A percentile compares a stretch with the other conserved stretches of the same genome.
Conservation (phyloP, 192 early-diverging fungal genomes). For the Coemansia javaensis region DNA sequence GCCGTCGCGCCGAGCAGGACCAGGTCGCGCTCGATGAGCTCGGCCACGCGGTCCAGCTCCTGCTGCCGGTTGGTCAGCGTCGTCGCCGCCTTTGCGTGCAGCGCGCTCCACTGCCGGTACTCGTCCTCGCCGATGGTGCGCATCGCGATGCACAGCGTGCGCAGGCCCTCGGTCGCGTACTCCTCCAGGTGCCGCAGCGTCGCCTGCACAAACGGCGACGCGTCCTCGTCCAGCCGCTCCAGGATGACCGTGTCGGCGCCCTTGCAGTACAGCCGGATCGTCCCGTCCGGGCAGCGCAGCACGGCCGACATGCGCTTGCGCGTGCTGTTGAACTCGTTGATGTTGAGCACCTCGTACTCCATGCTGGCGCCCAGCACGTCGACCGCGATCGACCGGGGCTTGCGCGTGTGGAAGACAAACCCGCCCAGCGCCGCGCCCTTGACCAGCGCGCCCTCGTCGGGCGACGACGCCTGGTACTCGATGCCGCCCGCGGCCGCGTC, state of each 20-base stretch:
- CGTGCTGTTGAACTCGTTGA: conserved; percentile 99
- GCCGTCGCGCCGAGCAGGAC: conserved; percentile 94
- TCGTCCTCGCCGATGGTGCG: conserved; percentile 86
- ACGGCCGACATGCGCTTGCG: conserved; percentile 97
- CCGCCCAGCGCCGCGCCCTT: conserved; percentile 63
- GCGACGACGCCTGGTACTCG: conserved; percentile 92
- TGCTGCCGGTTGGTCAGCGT: conserved; percentile 84
- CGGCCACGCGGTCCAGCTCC: conserved; percentile 87
- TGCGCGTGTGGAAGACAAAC: conserved; percentile 62
- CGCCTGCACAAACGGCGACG: conserved; percentile 58
- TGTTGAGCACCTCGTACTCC: conserved; percentile 90
- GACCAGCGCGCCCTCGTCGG: conserved; percentile 93
- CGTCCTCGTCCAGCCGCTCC: conserved; percentile 70
- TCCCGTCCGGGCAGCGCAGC: conserved; percentile 78
- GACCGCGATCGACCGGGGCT: conserved; percentile 46
- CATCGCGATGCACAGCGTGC: conserved; percentile 94
- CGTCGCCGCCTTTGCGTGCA: conserved; percentile 85
- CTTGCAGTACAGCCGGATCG: conserved; percentile 88
- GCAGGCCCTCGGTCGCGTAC: conserved; percentile 91
- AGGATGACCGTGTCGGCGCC: conserved; percentile 97
- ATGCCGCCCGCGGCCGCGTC: conserved; percentile 58
- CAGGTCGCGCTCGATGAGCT: conserved; percentile 91
- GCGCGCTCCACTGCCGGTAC: conserved; percentile 74
- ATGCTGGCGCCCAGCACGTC: conserved; percentile 38
- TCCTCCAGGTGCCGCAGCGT: conserved; percentile 84